Percentiles rank a stretch among this genome's conserved stretches.
Evolutionary conservation across 169 alveolate species (phyloP).

Genomic region (Plasmodium adleri): DNA sequence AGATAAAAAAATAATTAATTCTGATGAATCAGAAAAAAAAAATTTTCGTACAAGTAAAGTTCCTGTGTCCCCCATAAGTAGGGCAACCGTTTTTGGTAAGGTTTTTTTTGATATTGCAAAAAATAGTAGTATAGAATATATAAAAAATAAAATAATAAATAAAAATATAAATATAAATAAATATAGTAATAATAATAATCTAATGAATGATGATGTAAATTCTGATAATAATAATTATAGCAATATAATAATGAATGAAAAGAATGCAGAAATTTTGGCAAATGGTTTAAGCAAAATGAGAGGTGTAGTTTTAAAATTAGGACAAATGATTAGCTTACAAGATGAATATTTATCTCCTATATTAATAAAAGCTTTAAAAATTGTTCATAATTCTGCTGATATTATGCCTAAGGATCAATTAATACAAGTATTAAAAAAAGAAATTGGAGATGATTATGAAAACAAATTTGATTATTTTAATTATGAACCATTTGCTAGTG

Average conservation of each 20-base stretch:
- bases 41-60: constrained; percentile 40
- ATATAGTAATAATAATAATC: neutral
- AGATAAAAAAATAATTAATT: constrained; percentile 21
- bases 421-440: constrained; percentile 85
- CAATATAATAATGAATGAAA: constrained; percentile 47
- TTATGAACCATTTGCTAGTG: constrained; percentile 88
- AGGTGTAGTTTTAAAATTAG: constrained; percentile 91
- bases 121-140: constrained; percentile 68
- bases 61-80: constrained; percentile 67
- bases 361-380: constrained; percentile 89
- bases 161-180: constrained; percentile 4
- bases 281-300: constrained; percentile 90
- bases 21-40: constrained; percentile 12
- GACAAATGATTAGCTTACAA: constrained; percentile 89
- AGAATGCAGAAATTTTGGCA: constrained; percentile 84
- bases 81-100: constrained; percentile 69
- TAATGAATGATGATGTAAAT: neutral
- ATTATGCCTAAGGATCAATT: constrained; percentile 93
- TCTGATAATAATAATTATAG: neutral
- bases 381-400: constrained; percentile 93
- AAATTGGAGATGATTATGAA: constrained; percentile 91
- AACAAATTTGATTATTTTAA: constrained; percentile 84
- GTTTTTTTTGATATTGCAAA: constrained; percentile 58
- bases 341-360: constrained; percentile 92
- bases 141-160: constrained; percentile 22